Conservation (phyloP, 106 monocot genomes). For the Hemerocallis citrina region DNA sequence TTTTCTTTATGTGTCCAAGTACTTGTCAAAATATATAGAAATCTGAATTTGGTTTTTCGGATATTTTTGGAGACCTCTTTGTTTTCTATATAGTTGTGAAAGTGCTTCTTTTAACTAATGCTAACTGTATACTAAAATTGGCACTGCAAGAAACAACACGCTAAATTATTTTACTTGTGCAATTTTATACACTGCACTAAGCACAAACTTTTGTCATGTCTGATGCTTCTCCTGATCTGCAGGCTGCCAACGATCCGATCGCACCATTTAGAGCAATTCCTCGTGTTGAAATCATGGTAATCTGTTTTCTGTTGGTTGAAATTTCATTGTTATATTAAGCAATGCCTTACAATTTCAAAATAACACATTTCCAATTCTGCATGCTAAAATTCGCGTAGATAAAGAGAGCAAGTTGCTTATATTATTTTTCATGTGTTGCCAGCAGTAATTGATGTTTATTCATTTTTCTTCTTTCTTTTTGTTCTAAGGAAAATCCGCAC, state of each 20-base stretch:
- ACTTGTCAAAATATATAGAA: too few relatives aligned
- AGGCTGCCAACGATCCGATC: constrained; percentile 86
- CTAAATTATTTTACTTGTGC: neutral
- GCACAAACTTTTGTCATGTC: neutral
- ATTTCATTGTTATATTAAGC: too few relatives aligned
- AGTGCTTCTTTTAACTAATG: neutral
- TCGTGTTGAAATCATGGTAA: constrained; percentile 64
- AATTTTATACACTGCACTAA: neutral
- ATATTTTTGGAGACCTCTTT: neutral
- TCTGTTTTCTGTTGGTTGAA: neutral
- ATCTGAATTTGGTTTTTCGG: too few relatives aligned
- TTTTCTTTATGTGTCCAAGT: too few relatives aligned
- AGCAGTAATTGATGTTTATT: too few relatives aligned
- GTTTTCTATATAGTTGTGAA: neutral
- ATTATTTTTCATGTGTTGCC: neutral
- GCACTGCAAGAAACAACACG: neutral
- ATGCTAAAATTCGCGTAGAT: neutral
- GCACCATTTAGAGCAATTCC: constrained; percentile 86
- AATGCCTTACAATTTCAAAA: neutral
- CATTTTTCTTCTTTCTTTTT: too few relatives aligned
- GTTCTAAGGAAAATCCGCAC: constrained; percentile 75
- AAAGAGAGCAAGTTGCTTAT: neutral
- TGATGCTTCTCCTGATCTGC: neutral
- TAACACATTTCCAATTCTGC: too few relatives aligned
- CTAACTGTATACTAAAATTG: neutral